Percentiles rank a stretch among this genome's conserved stretches.
phyloP scores from a whole-genome alignment of 2,329 filamentous ascomycete species.

The Fusarium chuoi region DNA sequence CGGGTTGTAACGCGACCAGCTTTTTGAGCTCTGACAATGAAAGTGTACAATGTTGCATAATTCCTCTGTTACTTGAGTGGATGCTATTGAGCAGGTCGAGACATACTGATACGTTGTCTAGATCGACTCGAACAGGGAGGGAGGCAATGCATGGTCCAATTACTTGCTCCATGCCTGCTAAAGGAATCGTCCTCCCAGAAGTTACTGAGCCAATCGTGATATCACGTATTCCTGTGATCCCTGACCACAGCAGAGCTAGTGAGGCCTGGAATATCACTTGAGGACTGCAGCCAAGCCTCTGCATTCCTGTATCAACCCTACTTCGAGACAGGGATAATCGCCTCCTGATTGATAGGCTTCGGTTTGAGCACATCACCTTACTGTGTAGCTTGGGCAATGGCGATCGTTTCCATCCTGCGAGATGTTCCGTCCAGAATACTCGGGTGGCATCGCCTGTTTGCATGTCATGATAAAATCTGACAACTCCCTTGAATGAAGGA shows the following conservation, averaged over 20 bases:
- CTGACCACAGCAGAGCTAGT: constrained; percentile 71
- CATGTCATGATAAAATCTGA: constrained; percentile 56
- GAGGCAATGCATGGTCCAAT: constrained; percentile 84
- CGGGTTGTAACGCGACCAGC: constrained; percentile 63
- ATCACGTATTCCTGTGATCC: constrained; percentile 72
- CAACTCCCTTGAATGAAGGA: constrained; percentile 71
- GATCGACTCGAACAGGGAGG: constrained; percentile 75
- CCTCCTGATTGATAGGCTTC: constrained; percentile 23
- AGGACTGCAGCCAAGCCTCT: constrained; percentile 62
- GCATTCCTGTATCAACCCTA: constrained; percentile 48
- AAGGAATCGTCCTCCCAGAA: constrained; percentile 80
- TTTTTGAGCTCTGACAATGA: constrained; percentile 77
- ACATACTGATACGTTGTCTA: constrained; percentile 61
- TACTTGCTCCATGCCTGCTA: constrained; percentile 75
- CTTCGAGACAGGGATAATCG: constrained; percentile 32
- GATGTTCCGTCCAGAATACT: constrained; percentile 76
- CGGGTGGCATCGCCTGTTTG: constrained; percentile 54
- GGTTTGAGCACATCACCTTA: constrained; percentile 38
- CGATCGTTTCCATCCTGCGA: constrained; percentile 66
- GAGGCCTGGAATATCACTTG: constrained; percentile 83
- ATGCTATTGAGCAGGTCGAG: constrained; percentile 71
- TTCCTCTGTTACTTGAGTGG: constrained; percentile 72
- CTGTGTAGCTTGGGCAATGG: constrained; percentile 63
- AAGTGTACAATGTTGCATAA: constrained; percentile 71
- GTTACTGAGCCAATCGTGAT: constrained; percentile 81